Conservation (phyloP, 805 yeast genomes). For the Starmerella etchellsii region DNA sequence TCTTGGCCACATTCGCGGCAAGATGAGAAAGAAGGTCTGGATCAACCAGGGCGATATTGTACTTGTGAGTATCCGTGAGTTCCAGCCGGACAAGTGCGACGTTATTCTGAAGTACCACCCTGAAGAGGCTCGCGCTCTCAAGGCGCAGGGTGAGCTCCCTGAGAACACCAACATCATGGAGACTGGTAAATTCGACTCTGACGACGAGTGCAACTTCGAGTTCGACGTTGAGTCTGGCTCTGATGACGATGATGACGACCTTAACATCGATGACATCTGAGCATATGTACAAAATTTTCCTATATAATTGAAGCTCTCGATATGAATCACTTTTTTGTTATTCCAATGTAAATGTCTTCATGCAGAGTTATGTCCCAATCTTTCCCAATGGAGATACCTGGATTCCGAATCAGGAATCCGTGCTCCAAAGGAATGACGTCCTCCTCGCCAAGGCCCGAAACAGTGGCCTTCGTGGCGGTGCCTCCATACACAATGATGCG, state of each 20-base stretch:
- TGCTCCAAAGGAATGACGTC: slow-evolving; percentile 14
- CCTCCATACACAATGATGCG: slow-evolving; percentile 21
- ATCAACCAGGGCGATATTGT: slow-evolving; percentile 98
- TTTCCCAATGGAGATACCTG: slow-evolving; percentile 34
- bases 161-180: slow-evolving; percentile 95
- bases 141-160: slow-evolving; percentile 92
- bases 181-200: slow-evolving; percentile 92
- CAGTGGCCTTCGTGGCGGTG: slow-evolving; percentile 24
- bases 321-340: too few species aligned
- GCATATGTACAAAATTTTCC: not conserved
- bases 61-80: slow-evolving; percentile 89
- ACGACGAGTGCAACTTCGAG: slow-evolving; percentile 96
- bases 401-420: slow-evolving; percentile 35
- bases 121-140: slow-evolving; percentile 95
- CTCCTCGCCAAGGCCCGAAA: not conserved
- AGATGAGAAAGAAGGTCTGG: slow-evolving; percentile 99
- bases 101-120: slow-evolving; percentile 93
- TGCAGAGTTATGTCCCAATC: slow-evolving; percentile 35
- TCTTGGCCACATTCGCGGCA: slow-evolving; percentile 97
- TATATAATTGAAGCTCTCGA: not conserved
- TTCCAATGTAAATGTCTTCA: too few species aligned
- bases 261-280: slow-evolving; percentile 91
- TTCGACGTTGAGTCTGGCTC: slow-evolving; percentile 75
- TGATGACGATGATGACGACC: slow-evolving; percentile 47
- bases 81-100: slow-evolving; percentile 97